Conservation (phyloP, 2,329 filamentous ascomycete species). For the Penicillium sp. region DNA sequence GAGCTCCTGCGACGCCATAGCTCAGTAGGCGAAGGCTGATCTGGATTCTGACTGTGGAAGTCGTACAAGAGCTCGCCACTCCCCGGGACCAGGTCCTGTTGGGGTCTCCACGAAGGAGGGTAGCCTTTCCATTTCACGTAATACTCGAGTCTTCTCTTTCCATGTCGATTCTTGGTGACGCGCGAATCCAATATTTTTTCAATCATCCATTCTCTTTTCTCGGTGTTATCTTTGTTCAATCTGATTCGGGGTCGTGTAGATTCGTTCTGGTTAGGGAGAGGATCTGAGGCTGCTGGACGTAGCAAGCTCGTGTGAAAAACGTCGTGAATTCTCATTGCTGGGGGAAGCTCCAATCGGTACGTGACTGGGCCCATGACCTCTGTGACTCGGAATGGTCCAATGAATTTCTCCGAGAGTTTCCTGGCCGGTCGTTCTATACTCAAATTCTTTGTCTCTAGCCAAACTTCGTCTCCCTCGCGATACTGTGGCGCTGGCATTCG, state of each 20-base stretch:
- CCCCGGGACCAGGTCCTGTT: too few species aligned
- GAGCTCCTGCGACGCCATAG: too few species aligned
- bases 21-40: too few species aligned
- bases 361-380: not conserved
- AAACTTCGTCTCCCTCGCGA: too few species aligned
- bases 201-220: too few species aligned
- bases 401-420: not conserved
- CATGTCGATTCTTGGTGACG: not conserved
- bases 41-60: too few species aligned
- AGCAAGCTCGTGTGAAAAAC: not conserved
- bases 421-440: not conserved
- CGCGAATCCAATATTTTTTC: too few species aligned
- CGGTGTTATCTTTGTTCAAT: too few species aligned
- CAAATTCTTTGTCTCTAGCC: not conserved
- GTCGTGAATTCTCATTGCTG: not conserved
- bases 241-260: not conserved
- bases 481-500: too few species aligned
- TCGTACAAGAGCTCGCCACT: too few species aligned
- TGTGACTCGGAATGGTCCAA: not conserved
- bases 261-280: not conserved
- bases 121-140: not conserved
- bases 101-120: too few species aligned
- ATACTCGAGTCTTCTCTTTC: not conserved
- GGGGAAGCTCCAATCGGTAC: not conserved
- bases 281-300: not conserved